Percentiles rank a stretch among this genome's conserved stretches.
These are phyloP conservation scores for Posidonia oceanica DNA, from an alignment of 116 monocot species.

Conservation along the genomic window DNA sequence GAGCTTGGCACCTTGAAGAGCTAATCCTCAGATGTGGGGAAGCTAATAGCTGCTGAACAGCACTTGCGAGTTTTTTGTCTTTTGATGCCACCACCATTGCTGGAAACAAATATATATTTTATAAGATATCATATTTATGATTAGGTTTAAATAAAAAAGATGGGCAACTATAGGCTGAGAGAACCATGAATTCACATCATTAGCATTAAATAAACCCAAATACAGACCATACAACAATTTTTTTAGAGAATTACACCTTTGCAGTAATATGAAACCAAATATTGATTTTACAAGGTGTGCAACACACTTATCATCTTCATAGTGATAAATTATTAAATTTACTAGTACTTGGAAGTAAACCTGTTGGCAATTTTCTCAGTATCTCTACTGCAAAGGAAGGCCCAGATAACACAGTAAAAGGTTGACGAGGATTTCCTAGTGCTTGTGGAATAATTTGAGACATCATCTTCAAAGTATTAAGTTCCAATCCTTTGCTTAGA, in stretches of 20 bases:
- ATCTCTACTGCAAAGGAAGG: conserved; percentile 93
- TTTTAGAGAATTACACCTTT: too few relatives aligned
- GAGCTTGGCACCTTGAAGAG: conserved; percentile 53
- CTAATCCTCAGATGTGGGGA: conserved; percentile 79
- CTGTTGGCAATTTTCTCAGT: conserved; percentile 94
- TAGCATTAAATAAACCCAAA: too few relatives aligned
- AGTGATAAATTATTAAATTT: not conserved
- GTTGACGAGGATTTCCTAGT: conserved; percentile 74
- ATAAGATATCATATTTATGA: too few relatives aligned
- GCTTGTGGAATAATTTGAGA: conserved; percentile 92
- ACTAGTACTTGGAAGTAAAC: conserved; percentile 13
- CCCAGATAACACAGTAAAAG: conserved; percentile 81
- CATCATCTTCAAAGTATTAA: conserved; percentile 88
- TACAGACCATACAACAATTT: too few relatives aligned
- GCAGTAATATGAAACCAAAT: not conserved
- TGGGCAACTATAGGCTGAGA: too few relatives aligned
- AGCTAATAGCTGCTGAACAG: conserved; percentile 76
- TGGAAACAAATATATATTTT: conserved; percentile 12
- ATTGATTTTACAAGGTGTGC: not conserved
- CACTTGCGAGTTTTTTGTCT: conserved; percentile 73
- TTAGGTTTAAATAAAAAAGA: too few relatives aligned
- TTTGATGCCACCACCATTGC: conserved; percentile 97
- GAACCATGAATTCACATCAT: too few relatives aligned
- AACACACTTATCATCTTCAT: not conserved
- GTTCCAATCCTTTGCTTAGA: conserved; percentile 91